Conservation (phyloP, 176 grass and related monocot genomes). For the Leersia perrieri region DNA sequence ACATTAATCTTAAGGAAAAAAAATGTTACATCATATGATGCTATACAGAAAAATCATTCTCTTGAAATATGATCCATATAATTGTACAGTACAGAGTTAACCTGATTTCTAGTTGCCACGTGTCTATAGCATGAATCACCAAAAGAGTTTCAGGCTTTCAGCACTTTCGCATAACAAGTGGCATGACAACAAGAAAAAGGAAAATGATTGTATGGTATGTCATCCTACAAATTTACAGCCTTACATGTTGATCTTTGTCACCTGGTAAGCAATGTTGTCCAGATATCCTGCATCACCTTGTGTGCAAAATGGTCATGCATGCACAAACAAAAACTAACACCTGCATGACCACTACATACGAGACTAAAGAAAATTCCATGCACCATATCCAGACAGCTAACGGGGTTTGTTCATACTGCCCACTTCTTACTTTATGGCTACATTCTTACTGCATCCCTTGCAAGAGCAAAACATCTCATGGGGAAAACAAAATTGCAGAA, state of each 20-base stretch:
- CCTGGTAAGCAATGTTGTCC: constrained; percentile 18
- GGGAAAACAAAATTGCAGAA: neutral
- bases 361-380: neutral
- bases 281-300: neutral
- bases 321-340: neutral
- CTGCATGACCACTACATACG: constrained; percentile 15
- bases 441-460: constrained; percentile 9
- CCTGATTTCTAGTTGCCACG: constrained; percentile 3
- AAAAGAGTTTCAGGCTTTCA: neutral
- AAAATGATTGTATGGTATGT: neutral
- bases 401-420: neutral
- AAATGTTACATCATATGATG: neutral
- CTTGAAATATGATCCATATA: constrained; percentile 9
- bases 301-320: neutral
- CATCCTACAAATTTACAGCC: constrained; percentile 30
- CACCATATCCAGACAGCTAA: constrained; percentile 5
- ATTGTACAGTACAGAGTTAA: constrained; percentile 26
- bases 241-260: constrained; percentile 8
- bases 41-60: neutral
- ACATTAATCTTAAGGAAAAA: neutral
- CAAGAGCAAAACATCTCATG: neutral
- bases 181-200: neutral
- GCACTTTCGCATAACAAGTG: neutral
- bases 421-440: constrained; percentile 12
- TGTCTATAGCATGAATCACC: constrained; percentile 5